Evolutionary conservation across 2,329 filamentous ascomycete genomes (phyloP), one percentile per base, ranked within the genome.

Genomic region (Geosmithia putterillii): DNA sequence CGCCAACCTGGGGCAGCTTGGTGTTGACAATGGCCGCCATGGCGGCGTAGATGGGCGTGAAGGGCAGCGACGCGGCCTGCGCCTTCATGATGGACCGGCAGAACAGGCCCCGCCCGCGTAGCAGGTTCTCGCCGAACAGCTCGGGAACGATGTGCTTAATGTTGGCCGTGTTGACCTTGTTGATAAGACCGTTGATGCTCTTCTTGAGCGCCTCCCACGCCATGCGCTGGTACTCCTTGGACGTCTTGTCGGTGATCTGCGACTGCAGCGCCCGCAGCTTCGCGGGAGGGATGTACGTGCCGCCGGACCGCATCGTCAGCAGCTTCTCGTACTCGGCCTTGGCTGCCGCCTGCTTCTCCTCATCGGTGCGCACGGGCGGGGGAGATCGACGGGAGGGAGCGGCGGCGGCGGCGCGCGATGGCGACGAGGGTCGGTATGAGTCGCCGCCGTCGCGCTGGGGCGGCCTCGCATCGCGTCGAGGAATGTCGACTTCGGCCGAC

Each of bases 201-300:
- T 98, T 98, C 70, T 98, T 98, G 57, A 98, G 69, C 12, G 90
- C 90, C 64, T 98, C 92, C 92, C 92, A 98, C 8, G 89, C 88
- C 86, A 98, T 94, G 54, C 92, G 86, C 73, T 96, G 92, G 59
- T 95, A 96, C 66, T 96, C 92, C 64, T 95, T 94, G 63, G 83
- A 94, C 44, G 76, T 81, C 71, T 94, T 95, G 67, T 98, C 92
- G 48, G 88, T 95, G 62, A 98, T 95, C 64, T 95, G 88, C 43
- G 89, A 86, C 67, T 98, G 92, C 47, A 98, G 76, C 35, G 90
- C 90, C 53, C 88, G 80, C 57, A 98, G 71, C 52, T 87, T 77
- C 42, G 90, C 90, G 0, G 92, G 92, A 18, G 92, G 92, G 48
- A 98, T 94, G 60, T 98, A 98, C 20, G 88, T 94, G 52, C 92